Evolutionary conservation across 768 basidiomycete genomes (phyloP), one percentile per base, ranked within the genome.

Genomic region (Gloeopeniophorella convolvens): DNA sequence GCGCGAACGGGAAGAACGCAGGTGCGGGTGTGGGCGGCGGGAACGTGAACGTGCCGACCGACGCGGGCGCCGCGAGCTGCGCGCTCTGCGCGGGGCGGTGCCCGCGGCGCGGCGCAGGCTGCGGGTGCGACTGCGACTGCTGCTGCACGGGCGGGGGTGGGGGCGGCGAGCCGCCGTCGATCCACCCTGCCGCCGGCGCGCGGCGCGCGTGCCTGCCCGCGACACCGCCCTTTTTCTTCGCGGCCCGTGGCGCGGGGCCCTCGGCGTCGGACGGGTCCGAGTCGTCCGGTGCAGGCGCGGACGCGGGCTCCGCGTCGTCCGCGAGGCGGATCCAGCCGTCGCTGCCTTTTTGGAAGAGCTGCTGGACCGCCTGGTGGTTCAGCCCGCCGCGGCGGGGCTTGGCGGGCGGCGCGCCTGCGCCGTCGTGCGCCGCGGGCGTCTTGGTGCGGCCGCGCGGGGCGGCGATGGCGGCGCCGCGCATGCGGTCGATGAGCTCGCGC

Each of bases 401-500:
- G 15, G 26, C 23, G 10, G 49, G 35, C 16, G 37, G 31, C 20
- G 52, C 20, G 37, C 16, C 33, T 13, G 33, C 21, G 34, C 18
- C 45, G 18, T 20, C 37, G 21, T 45, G 37, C 10, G 51, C 21
- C 24, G 24, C 39, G 3, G 32, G 35, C 13, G 43, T 41, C 51
- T 56, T 58, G 23, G 55, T 35, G 12, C 47, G 58, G 32, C 57
- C 42, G 10, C 62, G 60, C 18, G 60, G 57, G 3, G 59, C 44
- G 13, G 58, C 48, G 37, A 64, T 61, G 6, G 58, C 48, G 37
- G 65, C 62, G 6, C 71, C 76, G 45, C 78, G 72, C 33, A 82
- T 62, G 30, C 72, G 70, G 55, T 82, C 80, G 26, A 82, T 76
- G 34, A 82, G 76, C 55, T 77, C 74, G 11, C 80, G 72, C 16